Conservation (phyloP, 495 filamentous ascomycete species). For the Aspergillus campestris region DNA sequence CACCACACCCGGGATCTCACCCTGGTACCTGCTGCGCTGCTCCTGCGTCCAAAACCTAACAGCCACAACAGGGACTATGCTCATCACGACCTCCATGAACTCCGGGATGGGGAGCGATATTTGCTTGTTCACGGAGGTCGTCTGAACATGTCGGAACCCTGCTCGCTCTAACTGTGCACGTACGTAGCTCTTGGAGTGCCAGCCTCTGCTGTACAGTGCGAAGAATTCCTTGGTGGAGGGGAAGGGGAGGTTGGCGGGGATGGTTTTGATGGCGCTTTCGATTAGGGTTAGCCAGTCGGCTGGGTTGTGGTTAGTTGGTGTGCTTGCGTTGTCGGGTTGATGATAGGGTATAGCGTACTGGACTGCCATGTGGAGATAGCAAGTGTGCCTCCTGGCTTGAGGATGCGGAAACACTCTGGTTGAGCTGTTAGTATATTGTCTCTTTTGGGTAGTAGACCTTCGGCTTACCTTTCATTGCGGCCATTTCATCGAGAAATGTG, state of each 20-base stretch:
- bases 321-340: background rate
- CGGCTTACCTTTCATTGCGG: slow-evolving; percentile 24
- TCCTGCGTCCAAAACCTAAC: slow-evolving; percentile 27
- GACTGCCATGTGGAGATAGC: slow-evolving; percentile 30
- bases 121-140: slow-evolving; percentile 12
- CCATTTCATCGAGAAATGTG: slow-evolving; percentile 15
- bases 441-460: background rate
- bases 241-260: slow-evolving; percentile 20
- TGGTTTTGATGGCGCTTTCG: slow-evolving; percentile 16
- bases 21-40: slow-evolving; percentile 16
- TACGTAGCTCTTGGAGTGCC: slow-evolving; percentile 24
- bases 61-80: slow-evolving; percentile 19
- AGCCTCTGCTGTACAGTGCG: slow-evolving; percentile 14
- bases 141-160: slow-evolving; percentile 22
- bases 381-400: slow-evolving; percentile 28
- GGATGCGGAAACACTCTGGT: slow-evolving; percentile 27
- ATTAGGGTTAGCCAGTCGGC: slow-evolving; percentile 24
- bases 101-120: slow-evolving; percentile 15
- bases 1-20: slow-evolving; percentile 18
- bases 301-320: slow-evolving; percentile 9
- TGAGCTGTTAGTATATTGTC: background rate
- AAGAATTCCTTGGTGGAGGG: slow-evolving; percentile 23
- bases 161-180: slow-evolving; percentile 21
- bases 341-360: slow-evolving; percentile 12
- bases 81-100: slow-evolving; percentile 22